Conservation (phyloP, 2,329 filamentous ascomycete genomes). For the Neonectria ditissima region DNA sequence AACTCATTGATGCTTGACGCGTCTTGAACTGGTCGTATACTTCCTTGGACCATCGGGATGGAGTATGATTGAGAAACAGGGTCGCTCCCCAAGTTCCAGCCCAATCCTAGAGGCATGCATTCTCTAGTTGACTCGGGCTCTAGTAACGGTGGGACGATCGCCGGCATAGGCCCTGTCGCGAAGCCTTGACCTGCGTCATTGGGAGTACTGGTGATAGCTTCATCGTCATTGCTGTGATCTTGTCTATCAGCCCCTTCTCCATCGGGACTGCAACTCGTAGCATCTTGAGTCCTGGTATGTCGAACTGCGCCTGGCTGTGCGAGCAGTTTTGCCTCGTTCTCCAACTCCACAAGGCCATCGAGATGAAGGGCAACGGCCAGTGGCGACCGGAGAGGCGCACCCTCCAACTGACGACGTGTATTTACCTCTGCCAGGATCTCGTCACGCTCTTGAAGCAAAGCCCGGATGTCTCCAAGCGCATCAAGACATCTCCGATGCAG, state of each 20-base stretch:
- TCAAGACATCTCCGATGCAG: slow-evolving; percentile 38
- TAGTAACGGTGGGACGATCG: background rate
- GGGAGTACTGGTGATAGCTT: background rate
- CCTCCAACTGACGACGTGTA: slow-evolving; percentile 31
- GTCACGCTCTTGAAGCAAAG: slow-evolving; percentile 44
- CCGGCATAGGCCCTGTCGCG: background rate
- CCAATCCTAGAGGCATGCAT: background rate
- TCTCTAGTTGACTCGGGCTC: background rate
- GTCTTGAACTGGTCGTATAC: background rate
- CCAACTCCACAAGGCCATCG: background rate
- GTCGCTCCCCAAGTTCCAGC: background rate
- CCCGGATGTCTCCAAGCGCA: slow-evolving; percentile 32
- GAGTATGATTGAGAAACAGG: background rate
- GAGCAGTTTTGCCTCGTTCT: background rate
- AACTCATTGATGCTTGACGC: background rate
- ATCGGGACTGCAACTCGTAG: background rate
- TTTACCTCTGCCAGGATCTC: slow-evolving; percentile 47
- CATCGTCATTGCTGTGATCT: background rate
- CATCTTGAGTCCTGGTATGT: background rate
- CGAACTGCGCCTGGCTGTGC: background rate
- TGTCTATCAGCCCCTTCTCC: background rate
- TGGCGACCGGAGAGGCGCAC: slow-evolving; percentile 16
- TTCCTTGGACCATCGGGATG: background rate
- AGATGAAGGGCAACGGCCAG: background rate
- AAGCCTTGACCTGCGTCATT: background rate